Evolutionary conservation across 768 basidiomycete genomes (phyloP), one percentile per base, ranked within the genome.

Genomic region (Pluteus cervinus): DNA sequence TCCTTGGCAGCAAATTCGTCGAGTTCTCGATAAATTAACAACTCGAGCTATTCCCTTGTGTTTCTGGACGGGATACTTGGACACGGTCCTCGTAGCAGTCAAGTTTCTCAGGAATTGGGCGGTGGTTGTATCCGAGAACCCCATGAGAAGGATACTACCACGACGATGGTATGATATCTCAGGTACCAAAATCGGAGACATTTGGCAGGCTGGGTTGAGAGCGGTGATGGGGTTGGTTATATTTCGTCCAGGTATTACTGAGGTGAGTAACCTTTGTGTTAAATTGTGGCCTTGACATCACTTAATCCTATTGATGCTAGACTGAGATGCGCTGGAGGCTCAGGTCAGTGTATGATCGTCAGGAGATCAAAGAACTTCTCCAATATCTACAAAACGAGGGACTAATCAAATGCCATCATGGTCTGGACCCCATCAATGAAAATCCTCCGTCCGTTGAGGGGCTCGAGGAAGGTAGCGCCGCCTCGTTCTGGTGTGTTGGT

Each of bases 151-250:
- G 45, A 44, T 78, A 11, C 69, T 78, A 37, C 86, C 87, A 28
- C 69, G 86, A 23, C 75, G 86, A 12, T 89, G 86, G 87, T 58
- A 86, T 26, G 82, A 86, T 52, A 72, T 86, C 38, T 61, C 63
- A n/a, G 87, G 87, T 3, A 48, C 49, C 11, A 76, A 65, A 48
- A 60, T 87, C 24, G 53, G 59, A 7, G 76, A 79, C 40, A 68
- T 73, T 24, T 90, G 87, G 87, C 69, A 75, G 38, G 73, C 81
- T n/a, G 86, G 78, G 6, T 51, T 81, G 30, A 68, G 75, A 46
- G 81, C 85, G 5, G 76, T 87, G 29, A 69, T 80, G 37, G 75
- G 83, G 6, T 57, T 77, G 17, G 53, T 89, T 25, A 57, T 83
- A 26, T 76, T 83, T 43, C 71, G 79, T 43, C 86, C 87, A 16